Evolutionary conservation across 78 protist species (phyloP).

Genomic region (Isochrysis galbana): DNA sequence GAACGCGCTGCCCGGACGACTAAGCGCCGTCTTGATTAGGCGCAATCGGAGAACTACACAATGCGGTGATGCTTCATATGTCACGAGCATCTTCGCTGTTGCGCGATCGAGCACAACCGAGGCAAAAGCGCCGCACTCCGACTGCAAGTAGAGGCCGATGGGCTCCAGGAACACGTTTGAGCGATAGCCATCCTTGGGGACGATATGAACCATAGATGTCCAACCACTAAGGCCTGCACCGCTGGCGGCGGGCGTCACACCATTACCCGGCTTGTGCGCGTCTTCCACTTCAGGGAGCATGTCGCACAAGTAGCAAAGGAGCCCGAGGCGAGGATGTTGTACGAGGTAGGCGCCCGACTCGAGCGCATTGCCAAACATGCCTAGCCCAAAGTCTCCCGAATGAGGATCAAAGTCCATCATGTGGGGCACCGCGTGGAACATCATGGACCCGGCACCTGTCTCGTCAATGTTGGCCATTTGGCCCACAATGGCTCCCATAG

Average conservation of each 20-base stretch:
- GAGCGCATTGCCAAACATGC: conserved; percentile 4
- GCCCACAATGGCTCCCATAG: background rate
- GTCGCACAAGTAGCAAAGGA: conserved; percentile 19
- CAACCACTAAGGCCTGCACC: background rate
- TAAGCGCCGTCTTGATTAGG: too few relatives aligned
- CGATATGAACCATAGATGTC: background rate
- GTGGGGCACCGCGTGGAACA: background rate
- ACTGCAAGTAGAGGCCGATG: background rate
- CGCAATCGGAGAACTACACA: too few relatives aligned
- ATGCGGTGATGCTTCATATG: too few relatives aligned
- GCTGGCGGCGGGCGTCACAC: background rate
- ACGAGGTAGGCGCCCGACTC: background rate
- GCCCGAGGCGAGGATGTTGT: background rate
- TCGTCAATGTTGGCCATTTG: background rate
- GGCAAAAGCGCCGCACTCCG: background rate
- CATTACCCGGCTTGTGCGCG: background rate
- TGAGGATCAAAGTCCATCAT: background rate
- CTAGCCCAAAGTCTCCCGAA: conserved; percentile 14
- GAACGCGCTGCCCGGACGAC: too few relatives aligned
- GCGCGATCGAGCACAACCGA: too few relatives aligned
- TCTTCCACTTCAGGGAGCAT: too few relatives aligned
- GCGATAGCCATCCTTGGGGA: background rate
- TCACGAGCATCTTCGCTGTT: too few relatives aligned
- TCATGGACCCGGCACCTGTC: background rate
- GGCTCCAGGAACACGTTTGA: background rate